Evolutionary conservation across 495 filamentous ascomycete species (phyloP).

Genomic region (Cercophora samala): DNA sequence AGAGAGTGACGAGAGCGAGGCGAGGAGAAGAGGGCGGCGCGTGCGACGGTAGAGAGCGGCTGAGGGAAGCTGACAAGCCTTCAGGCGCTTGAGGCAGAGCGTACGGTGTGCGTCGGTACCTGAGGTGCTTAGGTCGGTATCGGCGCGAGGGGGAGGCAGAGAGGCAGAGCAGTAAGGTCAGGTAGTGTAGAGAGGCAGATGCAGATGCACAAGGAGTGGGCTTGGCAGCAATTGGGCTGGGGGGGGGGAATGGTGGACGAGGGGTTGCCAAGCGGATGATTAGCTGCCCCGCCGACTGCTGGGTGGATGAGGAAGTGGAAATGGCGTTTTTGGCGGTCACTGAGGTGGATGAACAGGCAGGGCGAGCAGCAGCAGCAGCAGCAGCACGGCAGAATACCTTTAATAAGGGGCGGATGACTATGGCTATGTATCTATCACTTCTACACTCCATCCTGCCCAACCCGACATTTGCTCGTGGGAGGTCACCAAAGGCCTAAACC

Average conservation of each 20-base stretch:
- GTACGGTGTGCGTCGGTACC: constrained; percentile 3
- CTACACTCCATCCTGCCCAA: neutral
- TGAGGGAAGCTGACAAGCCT: constrained; percentile 13
- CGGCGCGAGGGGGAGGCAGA: constrained; percentile 20
- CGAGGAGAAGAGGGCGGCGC: constrained; percentile 16
- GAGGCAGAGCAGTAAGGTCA: neutral
- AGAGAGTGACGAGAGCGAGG: constrained; percentile 10
- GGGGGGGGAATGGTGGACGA: constrained; percentile 9
- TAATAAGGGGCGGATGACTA: neutral
- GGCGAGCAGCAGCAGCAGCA: neutral
- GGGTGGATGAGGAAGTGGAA: constrained; percentile 2
- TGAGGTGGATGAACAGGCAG: neutral
- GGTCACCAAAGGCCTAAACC: neutral
- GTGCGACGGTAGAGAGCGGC: constrained; percentile 25
- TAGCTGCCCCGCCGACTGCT: constrained; percentile 14
- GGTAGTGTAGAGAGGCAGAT: neutral
- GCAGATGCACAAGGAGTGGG: constrained; percentile 10
- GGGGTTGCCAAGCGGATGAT: constrained; percentile 9
- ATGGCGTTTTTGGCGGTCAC: neutral
- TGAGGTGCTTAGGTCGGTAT: constrained; percentile 8
- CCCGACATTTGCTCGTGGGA: neutral
- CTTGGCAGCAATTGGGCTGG: constrained; percentile 34
- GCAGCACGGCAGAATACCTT: neutral
- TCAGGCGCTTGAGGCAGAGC: constrained; percentile 10
- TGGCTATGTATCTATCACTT: neutral